Percentiles rank a stretch among this genome's conserved stretches.
Evolutionary conservation across 805 yeast genomes (phyloP).

Genomic region (Candida michaelii): DNA sequence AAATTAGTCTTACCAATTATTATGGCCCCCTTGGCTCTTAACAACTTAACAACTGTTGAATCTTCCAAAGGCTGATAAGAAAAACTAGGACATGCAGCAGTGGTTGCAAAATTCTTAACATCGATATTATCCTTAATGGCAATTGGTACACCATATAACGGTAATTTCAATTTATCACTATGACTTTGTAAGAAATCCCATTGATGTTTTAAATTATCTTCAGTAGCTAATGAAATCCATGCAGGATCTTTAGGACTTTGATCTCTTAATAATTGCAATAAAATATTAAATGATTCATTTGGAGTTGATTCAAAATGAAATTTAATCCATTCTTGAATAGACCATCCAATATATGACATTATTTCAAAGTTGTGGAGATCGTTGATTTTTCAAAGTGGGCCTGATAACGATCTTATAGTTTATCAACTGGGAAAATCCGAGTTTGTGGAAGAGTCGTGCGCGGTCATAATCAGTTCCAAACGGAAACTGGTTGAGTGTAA

Average conservation of each 20-base stretch:
- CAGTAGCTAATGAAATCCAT: constrained; percentile 80
- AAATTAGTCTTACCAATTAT: constrained; percentile 91
- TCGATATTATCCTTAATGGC: constrained; percentile 96
- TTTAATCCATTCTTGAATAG: constrained; percentile 72
- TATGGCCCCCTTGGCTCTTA: constrained; percentile 89
- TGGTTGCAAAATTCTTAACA: constrained; percentile 75
- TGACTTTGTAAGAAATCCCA: constrained; percentile 73
- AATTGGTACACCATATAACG: constrained; percentile 90
- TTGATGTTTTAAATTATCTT: constrained; percentile 66
- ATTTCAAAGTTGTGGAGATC: neutral
- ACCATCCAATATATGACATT: constrained; percentile 63
- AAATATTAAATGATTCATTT: constrained; percentile 53
- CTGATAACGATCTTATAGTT: constrained; percentile 8
- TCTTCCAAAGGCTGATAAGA: constrained; percentile 68
- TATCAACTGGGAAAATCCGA: constrained; percentile 8
- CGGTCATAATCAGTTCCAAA: neutral
- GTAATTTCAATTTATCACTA: constrained; percentile 51
- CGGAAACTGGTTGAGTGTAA: neutral
- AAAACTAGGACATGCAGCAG: constrained; percentile 94
- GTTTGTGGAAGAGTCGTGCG: constrained; percentile 7
- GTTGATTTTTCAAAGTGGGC: neutral
- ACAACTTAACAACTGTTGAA: constrained; percentile 69
- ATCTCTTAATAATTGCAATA: constrained; percentile 46
- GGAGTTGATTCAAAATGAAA: constrained; percentile 66
- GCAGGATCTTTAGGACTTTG: constrained; percentile 70